Percentiles rank a stretch among this genome's conserved stretches.
These are phyloP conservation scores for Hypomontagnella monticulosa DNA, from an alignment of 495 filamentous ascomycete species.

Conservation along the genomic window DNA sequence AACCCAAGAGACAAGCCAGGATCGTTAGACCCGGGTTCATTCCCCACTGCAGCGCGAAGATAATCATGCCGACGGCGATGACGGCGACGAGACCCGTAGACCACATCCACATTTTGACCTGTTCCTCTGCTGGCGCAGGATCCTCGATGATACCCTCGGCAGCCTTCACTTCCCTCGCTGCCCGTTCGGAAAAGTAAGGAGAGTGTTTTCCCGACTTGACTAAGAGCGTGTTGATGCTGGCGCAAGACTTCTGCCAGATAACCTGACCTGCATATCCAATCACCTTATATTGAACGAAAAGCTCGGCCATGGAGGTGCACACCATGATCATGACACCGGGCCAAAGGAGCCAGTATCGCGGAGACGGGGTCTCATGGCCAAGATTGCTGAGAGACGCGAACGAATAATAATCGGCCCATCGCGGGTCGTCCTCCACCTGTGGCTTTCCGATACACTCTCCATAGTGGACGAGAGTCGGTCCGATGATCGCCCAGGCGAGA, in stretches of 20 bases:
- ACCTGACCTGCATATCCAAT: constrained; percentile 63
- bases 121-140: constrained; percentile 61
- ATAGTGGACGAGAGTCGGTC: constrained; percentile 67
- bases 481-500: constrained; percentile 72
- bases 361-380: constrained; percentile 61
- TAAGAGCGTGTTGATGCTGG: constrained; percentile 52
- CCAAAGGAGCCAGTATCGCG: constrained; percentile 74
- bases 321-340: constrained; percentile 74
- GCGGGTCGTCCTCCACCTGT: constrained; percentile 52
- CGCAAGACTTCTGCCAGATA: constrained; percentile 57
- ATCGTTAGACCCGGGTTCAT: constrained; percentile 70
- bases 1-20: constrained; percentile 68
- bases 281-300: constrained; percentile 69
- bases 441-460: constrained; percentile 61
- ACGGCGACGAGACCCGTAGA: constrained; percentile 59
- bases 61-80: constrained; percentile 64
- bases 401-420: constrained; percentile 59
- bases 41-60: constrained; percentile 68
- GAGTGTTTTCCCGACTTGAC: constrained; percentile 55
- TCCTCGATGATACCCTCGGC: constrained; percentile 57
- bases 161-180: constrained; percentile 43
- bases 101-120: constrained; percentile 73
- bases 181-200: constrained; percentile 58
- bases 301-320: constrained; percentile 67
- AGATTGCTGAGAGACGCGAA: constrained; percentile 61